Base-by-base conservation (phyloP, 768 basidiomycete species). In the Lentinus brumalis region DNA sequence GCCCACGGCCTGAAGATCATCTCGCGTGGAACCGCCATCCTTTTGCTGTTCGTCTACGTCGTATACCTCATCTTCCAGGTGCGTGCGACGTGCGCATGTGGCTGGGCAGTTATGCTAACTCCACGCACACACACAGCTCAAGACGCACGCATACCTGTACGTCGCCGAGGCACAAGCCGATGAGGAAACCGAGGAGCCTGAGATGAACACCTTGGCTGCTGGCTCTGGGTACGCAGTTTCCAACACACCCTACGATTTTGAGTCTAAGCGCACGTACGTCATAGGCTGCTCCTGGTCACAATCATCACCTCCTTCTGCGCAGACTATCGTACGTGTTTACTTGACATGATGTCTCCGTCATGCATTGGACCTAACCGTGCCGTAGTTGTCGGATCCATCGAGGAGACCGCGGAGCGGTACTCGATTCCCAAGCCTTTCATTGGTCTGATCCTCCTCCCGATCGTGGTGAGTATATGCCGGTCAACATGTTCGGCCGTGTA, bases 261-360 rank as follows among this genome's bases (percentile, higher is more conserved):
- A 44, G 3, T 15, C 7, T n/a, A n/a, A n/a, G 21, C 44, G 44
- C 4, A 2, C 15, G n/a, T 52, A 32, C 38, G 62, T 41, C 51
- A n/a, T 56, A 88, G 89, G 54, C 79, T 97, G 7, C 77, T 94
- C 39, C 70, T 75, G 39, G 86, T 92, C 12, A 96, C 95, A 1
- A 77, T 96, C 49, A 70, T 91, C 49, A 96, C 94, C 0, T 83
- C 92, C 0, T 93, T 96, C 77, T 93, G 91, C 65, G 94, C 95
- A 31, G 95, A 97, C 71, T 91, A 86, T 69, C 75, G 91, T 89
- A 70, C 69, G 88, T 84, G 9, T 49, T 16, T 29, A 9, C 40
- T 29, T 50, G 40, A 7, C 16, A 32, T 55, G 45, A 21, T 26
- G 26, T 12, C n/a, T 45, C 15, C 35, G 39, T 10, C 10, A 15